phyloP scores from a whole-genome alignment of 2,329 filamentous ascomycete species.

The Paecilomyces formosus region DNA sequence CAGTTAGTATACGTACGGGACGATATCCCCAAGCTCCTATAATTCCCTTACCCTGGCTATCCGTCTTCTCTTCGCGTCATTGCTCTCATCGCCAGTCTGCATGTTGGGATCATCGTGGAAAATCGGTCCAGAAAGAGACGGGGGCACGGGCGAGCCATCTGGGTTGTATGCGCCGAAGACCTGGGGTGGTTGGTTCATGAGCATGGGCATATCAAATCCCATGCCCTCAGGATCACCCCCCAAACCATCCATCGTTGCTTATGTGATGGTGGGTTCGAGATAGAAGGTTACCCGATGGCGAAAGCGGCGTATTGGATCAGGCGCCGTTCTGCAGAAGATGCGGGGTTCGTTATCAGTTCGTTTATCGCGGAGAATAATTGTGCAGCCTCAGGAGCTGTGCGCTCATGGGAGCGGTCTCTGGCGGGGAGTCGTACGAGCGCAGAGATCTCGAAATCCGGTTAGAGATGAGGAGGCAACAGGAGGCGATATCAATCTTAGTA shows the following conservation, averaged over 20 bases:
- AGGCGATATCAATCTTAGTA: not conserved
- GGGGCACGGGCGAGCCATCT: slow-evolving; percentile 53
- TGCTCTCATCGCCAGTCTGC: slow-evolving; percentile 46
- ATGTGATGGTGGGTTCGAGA: not conserved
- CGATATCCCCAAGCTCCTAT: not conserved
- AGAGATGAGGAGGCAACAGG: not conserved
- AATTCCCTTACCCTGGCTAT: slow-evolving; percentile 67
- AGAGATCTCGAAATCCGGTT: not conserved
- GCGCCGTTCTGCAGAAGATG: not conserved
- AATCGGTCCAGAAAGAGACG: slow-evolving; percentile 36
- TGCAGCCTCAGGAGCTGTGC: not conserved
- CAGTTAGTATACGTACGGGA: slow-evolving; percentile 6
- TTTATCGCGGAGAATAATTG: not conserved
- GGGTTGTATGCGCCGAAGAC: slow-evolving; percentile 59
- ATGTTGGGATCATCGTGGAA: slow-evolving; percentile 39
- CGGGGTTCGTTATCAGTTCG: not conserved
- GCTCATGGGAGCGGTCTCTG: not conserved
- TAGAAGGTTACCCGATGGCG: not conserved
- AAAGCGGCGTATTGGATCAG: not conserved
- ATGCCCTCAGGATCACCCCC: slow-evolving; percentile 30
- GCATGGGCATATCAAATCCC: slow-evolving; percentile 40
- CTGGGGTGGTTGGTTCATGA: slow-evolving; percentile 59
- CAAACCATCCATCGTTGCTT: slow-evolving; percentile 23
- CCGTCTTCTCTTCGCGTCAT: slow-evolving; percentile 79
- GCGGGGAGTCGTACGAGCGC: not conserved